Evolutionary conservation across 1,284 basidiomycete species (phyloP), one percentile per base, ranked within the genome.

Genomic region (Naganishia sp.): DNA sequence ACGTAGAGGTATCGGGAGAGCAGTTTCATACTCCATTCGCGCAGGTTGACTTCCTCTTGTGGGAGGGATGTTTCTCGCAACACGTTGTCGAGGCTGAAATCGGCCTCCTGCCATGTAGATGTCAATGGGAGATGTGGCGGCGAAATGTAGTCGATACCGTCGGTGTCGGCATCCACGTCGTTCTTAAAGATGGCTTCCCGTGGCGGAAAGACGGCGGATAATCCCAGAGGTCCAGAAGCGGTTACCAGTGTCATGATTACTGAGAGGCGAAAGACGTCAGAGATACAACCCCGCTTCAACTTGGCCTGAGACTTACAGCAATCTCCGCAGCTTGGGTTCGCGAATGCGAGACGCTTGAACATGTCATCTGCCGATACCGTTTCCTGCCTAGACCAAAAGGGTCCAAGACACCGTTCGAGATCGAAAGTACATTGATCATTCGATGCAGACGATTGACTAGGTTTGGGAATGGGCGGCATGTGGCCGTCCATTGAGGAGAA

Each of bases 301-400:
- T 47, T n/a, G 9, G 35, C 28, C 28, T 28, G 28, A 25, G 2
- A 81, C 83, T 69, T 65, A 84, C 83, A 68, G 72, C 83, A 84
- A 69, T 84, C 84, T 18, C 83, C 84, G 67, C 84, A 85, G 18
- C 77, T 66, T 0, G 79, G 75, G 17, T 77, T 71, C n/a, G 76
- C 72, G 72, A 84, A 85, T 0, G 83, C 79, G 46, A 84, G 74
- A 39, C 80, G 75, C 71, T 79, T 82, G 75, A 85, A 84, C 72
- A 84, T 77, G n/a, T 79, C 77, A 13, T 72, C 73, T 0, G 81
- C 74, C 0, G 74, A 66, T 15, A 73, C 66, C 28, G 70, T 67
- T 41, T 74, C 68, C 5, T 51, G 51, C n/a, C 68, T 45, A n/a
- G 67, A 66, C 77, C 77, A 80, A 66, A 76, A 79, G 1, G 72